phyloP scores from a whole-genome alignment of 331 rosid species.

The Dryas integrifolia region DNA sequence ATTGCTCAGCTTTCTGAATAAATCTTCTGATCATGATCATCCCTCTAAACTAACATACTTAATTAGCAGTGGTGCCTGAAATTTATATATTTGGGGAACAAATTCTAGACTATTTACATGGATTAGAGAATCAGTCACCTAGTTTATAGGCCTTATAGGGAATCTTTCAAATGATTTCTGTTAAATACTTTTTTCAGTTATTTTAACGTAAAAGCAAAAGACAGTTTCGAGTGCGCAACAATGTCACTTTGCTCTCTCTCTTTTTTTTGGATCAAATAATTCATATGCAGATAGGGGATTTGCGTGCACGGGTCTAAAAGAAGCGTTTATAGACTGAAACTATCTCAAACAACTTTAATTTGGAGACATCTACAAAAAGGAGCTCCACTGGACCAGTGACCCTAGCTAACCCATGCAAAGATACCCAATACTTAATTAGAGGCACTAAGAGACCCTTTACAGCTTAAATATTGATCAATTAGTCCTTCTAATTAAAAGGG shows the following conservation, averaged over 20 bases:
- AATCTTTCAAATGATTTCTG: background rate
- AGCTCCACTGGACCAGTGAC: background rate
- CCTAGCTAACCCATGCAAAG: constrained; percentile 16
- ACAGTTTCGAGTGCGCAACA: constrained; percentile 14
- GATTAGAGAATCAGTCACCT: background rate
- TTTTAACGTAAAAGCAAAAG: constrained; percentile 15
- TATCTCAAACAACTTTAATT: background rate
- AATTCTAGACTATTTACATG: background rate
- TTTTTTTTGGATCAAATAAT: constrained; percentile 1
- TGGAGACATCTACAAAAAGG: background rate
- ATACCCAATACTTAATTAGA: constrained; percentile 11
- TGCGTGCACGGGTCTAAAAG: constrained; percentile 14
- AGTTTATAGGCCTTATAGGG: background rate
- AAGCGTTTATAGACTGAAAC: background rate
- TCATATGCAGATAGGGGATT: constrained; percentile 8
- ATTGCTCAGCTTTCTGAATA: constrained; percentile 1
- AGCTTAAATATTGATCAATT: background rate
- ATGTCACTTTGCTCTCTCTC: background rate
- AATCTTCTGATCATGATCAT: background rate
- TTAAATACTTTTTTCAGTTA: background rate
- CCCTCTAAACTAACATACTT: too few relatives aligned
- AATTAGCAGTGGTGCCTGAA: too few relatives aligned
- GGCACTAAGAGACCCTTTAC: background rate
- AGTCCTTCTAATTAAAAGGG: constrained; percentile 1
- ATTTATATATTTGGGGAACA: too few relatives aligned